A percentile compares a stretch with the other conserved stretches of the same genome.
Evolutionary conservation across 805 yeast genomes (phyloP).

Genomic region (Pichia kluyveri): DNA sequence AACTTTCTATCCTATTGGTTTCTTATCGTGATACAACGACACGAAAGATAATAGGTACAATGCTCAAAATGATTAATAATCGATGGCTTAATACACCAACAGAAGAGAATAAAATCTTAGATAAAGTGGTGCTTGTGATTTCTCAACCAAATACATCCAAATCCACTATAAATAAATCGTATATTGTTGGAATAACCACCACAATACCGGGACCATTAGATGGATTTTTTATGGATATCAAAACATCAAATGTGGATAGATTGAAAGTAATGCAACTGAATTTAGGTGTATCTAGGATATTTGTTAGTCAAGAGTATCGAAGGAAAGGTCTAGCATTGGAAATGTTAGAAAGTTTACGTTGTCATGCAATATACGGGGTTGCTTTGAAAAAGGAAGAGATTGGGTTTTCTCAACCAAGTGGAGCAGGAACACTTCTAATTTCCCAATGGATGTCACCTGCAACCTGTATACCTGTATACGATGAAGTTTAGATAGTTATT

Average conservation of each 20-base stretch:
- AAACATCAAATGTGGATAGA: neutral
- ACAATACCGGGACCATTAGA: neutral
- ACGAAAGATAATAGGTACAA: neutral
- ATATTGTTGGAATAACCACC: conserved; percentile 1
- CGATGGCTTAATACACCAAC: conserved; percentile 2
- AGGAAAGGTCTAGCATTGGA: conserved; percentile 38
- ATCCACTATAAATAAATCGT: neutral
- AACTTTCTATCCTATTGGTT: neutral
- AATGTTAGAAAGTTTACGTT: conserved; percentile 35
- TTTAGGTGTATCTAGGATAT: conserved; percentile 40
- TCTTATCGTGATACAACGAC: neutral
- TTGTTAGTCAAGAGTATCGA: conserved; percentile 34
- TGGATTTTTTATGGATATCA: conserved; percentile 2
- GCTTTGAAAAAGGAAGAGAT: conserved; percentile 31
- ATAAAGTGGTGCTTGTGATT: neutral
- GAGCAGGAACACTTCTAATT: conserved; percentile 50
- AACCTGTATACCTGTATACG: conserved; percentile 1
- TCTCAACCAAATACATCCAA: neutral
- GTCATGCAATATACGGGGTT: conserved; percentile 40
- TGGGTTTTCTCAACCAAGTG: conserved; percentile 66
- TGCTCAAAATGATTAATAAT: neutral
- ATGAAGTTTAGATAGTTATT: neutral
- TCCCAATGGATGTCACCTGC: conserved; percentile 24
- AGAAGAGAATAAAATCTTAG: neutral
- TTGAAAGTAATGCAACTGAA: conserved; percentile 7